Percentiles rank a stretch among this genome's conserved stretches.
Conservation (phyloP, 179 eudicot genomes). For the Spergularia azorica region DNA sequence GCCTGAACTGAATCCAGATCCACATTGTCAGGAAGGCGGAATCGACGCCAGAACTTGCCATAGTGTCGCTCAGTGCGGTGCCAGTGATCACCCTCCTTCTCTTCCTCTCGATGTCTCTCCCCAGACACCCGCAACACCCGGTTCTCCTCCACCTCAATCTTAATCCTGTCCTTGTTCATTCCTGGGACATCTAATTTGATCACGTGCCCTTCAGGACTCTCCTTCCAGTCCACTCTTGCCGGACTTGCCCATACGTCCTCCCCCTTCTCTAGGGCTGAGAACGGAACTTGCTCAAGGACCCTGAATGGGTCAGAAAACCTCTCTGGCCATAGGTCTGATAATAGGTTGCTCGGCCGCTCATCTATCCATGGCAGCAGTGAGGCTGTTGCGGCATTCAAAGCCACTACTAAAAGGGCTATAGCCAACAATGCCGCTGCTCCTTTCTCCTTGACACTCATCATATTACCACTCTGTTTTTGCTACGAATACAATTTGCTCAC, state of each 20-base stretch:
- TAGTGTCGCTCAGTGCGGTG: conserved; percentile 39
- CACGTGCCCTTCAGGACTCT: conserved; percentile 37
- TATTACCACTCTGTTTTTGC: too few species aligned
- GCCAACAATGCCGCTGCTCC: background rate
- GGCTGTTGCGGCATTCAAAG: conserved; percentile 2
- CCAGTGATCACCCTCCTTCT: conserved; percentile 44
- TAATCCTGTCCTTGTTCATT: conserved; percentile 31
- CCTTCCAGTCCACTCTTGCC: conserved; percentile 43
- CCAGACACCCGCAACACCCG: conserved; percentile 37
- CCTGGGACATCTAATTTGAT: conserved; percentile 36
- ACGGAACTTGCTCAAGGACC: conserved; percentile 31
- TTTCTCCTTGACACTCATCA: background rate
- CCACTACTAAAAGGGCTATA: background rate
- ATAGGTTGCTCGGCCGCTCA: conserved; percentile 19
- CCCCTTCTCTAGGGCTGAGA: conserved; percentile 29
- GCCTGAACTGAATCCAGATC: conserved; percentile 46
- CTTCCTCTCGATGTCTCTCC: conserved; percentile 40
- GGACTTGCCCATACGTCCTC: conserved; percentile 12
- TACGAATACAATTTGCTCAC: background rate
- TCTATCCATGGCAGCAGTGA: conserved; percentile 26
- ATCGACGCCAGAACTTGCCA: conserved; percentile 49
- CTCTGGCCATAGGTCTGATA: conserved; percentile 33
- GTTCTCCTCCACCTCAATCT: conserved; percentile 37
- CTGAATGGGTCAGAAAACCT: conserved; percentile 32
- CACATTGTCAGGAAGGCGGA: conserved; percentile 44